Conservation (phyloP, 768 basidiomycete genomes). For the Antrodiella citrinella region DNA sequence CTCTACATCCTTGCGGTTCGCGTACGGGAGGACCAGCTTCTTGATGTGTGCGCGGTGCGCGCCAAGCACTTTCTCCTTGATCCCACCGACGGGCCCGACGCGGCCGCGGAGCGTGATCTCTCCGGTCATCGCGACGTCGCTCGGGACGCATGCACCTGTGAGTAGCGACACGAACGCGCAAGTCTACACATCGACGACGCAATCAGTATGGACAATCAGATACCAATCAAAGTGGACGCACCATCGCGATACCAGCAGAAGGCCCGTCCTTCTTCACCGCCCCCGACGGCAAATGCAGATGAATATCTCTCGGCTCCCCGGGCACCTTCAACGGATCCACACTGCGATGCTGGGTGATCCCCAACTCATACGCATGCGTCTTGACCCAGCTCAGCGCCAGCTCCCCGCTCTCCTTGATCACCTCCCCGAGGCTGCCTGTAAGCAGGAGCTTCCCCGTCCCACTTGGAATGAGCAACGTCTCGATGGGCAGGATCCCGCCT, state of each 20-base stretch:
- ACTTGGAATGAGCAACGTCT: constrained; percentile 72
- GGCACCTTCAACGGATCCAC: constrained; percentile 73
- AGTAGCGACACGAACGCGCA: constrained; percentile 85
- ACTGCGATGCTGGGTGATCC: constrained; percentile 55
- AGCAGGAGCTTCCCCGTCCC: constrained; percentile 76
- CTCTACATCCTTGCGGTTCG: constrained; percentile 82
- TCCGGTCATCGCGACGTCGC: constrained; percentile 82
- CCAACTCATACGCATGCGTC: constrained; percentile 68
- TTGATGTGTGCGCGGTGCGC: constrained; percentile 82
- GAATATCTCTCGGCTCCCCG: constrained; percentile 63
- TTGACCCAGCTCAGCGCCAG: constrained; percentile 92
- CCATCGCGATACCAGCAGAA: constrained; percentile 86
- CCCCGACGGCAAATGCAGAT: constrained; percentile 83
- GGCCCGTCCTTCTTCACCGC: constrained; percentile 94
- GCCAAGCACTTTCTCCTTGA: constrained; percentile 88
- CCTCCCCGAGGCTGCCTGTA: constrained; percentile 69
- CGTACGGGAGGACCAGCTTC: constrained; percentile 78
- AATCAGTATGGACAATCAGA: background rate
- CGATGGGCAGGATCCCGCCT: constrained; percentile 78
- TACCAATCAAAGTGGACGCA: constrained; percentile 22
- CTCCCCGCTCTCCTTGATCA: constrained; percentile 89
- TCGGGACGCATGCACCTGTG: constrained; percentile 65
- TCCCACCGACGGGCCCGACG: constrained; percentile 80
- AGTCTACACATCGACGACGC: constrained; percentile 32
- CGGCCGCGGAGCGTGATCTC: constrained; percentile 85